Evolutionary conservation across 176 grass and related monocot species (phyloP), one percentile per base, ranked within the genome.

Genomic region (Carex kokanica): DNA sequence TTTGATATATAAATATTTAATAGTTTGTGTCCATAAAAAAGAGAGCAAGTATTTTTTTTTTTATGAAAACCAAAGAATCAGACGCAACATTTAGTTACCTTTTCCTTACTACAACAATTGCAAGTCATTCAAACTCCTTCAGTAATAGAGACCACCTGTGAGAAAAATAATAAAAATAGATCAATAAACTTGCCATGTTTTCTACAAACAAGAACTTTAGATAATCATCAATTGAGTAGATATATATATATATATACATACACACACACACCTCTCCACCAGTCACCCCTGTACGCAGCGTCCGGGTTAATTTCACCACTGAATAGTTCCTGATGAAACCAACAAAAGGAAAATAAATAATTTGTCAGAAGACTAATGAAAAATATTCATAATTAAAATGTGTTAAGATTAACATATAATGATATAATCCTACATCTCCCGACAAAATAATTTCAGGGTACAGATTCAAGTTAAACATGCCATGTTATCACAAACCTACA

Each of bases 91-190:
- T 77, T 54, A 62, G 16, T 40, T 23, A 63, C 57, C 58, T 81
- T 63, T 81, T 81, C 3, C 56, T 63, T 63, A 63, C 78, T 43
- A 81, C 58, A 81, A 24, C 55, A 81, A 65, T 64, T 66, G 36
- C 60, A 82, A 29, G 45, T 67, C 60, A 51, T 53, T 49, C n/a
- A 2, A 67, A 65, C 60, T 82, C 34, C 21, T 66, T 82, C 60
- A 82, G 80, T 82, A 82, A 82, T 82, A 82, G 17, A 68, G 41
- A 54, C 55, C 59, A 68, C 80, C 80, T 82, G 41, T 16, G 27
- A 65, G 6, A 51, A 52, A 68, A 54, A 18, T 49, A 49, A 49
- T 49, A 56, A 27, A 49, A 78, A 56, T 9, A 7, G 31, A 55
- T 32, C 49, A 77, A 55, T 55, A 56, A 18, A 31, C 55, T 56